Evolutionary conservation across 2,329 filamentous ascomycete species (phyloP).

Genomic region (Aspergillus sp.): DNA sequence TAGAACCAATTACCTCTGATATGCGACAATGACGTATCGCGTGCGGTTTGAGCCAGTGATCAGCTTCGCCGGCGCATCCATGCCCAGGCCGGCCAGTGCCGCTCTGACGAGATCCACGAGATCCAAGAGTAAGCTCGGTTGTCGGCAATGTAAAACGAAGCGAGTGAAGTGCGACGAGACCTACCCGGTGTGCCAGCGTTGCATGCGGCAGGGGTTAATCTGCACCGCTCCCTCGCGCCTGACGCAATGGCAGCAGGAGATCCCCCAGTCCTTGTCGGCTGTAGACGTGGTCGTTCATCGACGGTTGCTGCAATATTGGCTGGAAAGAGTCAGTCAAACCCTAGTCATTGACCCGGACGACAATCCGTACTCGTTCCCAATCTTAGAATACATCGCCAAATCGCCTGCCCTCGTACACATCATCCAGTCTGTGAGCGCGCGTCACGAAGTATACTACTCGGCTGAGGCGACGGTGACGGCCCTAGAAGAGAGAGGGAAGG

Average conservation of each 20-base stretch:
- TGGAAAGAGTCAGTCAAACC: slow-evolving; percentile 12
- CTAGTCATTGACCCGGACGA: slow-evolving; percentile 12
- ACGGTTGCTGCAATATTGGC: slow-evolving; percentile 15
- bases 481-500: slow-evolving; percentile 16
- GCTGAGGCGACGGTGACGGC: background rate
- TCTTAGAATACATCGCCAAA: slow-evolving; percentile 8
- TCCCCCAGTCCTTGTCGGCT: no score
- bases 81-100: no score
- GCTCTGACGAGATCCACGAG: no score
- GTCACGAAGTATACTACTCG: slow-evolving; percentile 15
- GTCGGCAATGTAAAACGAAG: slow-evolving; percentile 16
- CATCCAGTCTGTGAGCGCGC: slow-evolving; percentile 15
- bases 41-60: no score
- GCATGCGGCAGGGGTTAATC: slow-evolving; percentile 8
- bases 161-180: slow-evolving; percentile 23
- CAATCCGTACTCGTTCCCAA: slow-evolving; percentile 13
- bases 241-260: slow-evolving; percentile 10
- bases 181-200: slow-evolving; percentile 15
- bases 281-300: slow-evolving; percentile 1
- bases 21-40: no score
- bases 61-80: no score
- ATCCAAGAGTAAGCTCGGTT: slow-evolving; percentile 7
- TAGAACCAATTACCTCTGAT: no score
- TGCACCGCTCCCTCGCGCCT: slow-evolving; percentile 6
- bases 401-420: slow-evolving; percentile 13